A percentile compares a stretch with the other conserved stretches of the same genome.
phyloP scores from a whole-genome alignment of 768 basidiomycete species.

The Boletus rufocinnamomeus region DNA sequence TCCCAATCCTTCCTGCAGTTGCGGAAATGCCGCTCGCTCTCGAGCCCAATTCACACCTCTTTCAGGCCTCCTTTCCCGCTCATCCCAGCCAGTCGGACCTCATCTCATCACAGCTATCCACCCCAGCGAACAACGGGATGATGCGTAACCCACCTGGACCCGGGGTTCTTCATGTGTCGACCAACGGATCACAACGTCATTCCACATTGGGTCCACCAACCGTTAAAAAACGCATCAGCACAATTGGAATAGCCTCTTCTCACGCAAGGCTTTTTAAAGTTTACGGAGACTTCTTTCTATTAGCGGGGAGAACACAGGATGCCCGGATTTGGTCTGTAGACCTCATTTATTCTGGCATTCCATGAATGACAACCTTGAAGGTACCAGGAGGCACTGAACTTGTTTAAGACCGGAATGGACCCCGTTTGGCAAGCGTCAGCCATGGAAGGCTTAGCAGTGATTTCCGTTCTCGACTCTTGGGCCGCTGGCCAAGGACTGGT shows the following conservation, averaged over 20 bases:
- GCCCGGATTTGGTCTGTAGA: conserved; percentile 72
- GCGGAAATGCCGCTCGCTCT: conserved; percentile 62
- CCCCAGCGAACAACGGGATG: conserved; percentile 34
- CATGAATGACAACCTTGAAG: conserved; percentile 41
- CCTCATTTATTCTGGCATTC: conserved; percentile 7
- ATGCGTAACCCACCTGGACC: conserved; percentile 58
- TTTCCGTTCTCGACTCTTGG: conserved; percentile 84
- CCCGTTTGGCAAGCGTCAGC: conserved; percentile 87
- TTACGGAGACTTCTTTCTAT: conserved; percentile 83
- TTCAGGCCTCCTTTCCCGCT: conserved; percentile 47
- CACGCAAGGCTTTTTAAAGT: conserved; percentile 88
- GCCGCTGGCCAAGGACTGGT: conserved; percentile 71
- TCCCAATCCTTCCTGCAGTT: conserved; percentile 61
- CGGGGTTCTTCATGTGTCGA: conserved; percentile 20
- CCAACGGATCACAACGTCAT: conserved; percentile 45
- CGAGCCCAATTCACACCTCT: conserved; percentile 45
- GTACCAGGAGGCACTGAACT: conserved; percentile 81
- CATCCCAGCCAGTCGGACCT: conserved; percentile 62
- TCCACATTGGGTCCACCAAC: conserved; percentile 47
- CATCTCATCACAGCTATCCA: conserved; percentile 21
- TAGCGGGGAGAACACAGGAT: conserved; percentile 85
- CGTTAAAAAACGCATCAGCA: conserved; percentile 60
- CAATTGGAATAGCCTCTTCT: conserved; percentile 68
- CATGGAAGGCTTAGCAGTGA: conserved; percentile 81
- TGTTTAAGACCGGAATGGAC: conserved; percentile 78